Base-by-base conservation (phyloP, 331 rosid genomes). In the Quercus lobata region DNA sequence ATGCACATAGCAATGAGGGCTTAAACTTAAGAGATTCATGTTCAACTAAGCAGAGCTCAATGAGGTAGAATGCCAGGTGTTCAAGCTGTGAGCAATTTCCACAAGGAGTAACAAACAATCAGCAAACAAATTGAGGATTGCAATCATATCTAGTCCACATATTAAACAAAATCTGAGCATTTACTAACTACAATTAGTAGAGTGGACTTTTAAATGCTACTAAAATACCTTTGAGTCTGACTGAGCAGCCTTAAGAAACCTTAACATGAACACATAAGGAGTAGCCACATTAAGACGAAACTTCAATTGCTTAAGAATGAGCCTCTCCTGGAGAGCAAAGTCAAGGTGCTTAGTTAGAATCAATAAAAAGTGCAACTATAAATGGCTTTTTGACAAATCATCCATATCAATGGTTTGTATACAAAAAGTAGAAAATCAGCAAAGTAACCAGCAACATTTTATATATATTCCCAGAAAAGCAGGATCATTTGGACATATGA, bases 191-290 rank as follows among this genome's bases (percentile, higher is more conserved):
- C 15, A 57, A 18, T 24, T 52, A 49, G 79, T 68, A 71, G 21
- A 74, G 41, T 27, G 49, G 53, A 17, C n/a, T 78, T 77, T 61
- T 22, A 55, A 62, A 76, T 44, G 12, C 68, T 44, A 46, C 34
- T 79, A 60, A 71, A 71, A 68, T 82, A 91, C 98, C 97, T 89
- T 88, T 29, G 24, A 72, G 69, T 90, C 87, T 70, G 98, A 85
- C 84, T 84, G 96, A 69, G 96, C 89, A 74, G 99, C 99, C 89
- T 93, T 95, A 65, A 92, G 94, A 85, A 95, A 92, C 83, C 99
- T 91, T 87, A 91, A 81, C 97, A 92, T 84, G 63, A 92, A 95
- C 80, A 91, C 96, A 76, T 92, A 95, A 18, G 91, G 96, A 72
- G 97, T 95, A 44, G 99, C 96, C 46, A 88, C 29, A 76, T 91